phyloP scores from a whole-genome alignment of 306 rosid genomes.

The Canavalia ensiformis region DNA sequence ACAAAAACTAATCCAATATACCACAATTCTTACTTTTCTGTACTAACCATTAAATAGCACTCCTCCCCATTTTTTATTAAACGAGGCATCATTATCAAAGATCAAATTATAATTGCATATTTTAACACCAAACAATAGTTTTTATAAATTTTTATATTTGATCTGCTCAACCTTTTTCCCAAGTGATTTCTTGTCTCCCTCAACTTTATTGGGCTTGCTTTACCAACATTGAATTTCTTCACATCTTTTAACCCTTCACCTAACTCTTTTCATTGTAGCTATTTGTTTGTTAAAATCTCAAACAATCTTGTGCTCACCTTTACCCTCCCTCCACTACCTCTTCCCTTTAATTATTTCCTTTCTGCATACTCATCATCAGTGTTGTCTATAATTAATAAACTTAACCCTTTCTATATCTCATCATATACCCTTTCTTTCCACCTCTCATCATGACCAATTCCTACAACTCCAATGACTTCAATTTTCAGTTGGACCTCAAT shows the following conservation, averaged over 20 bases:
- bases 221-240: conserved; percentile 64
- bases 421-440: conserved; percentile 32
- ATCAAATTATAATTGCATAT: too few species aligned
- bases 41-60: too few species aligned
- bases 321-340: conserved; percentile 37
- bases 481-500: conserved; percentile 67
- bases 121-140: conserved; percentile 37
- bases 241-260: conserved; percentile 31
- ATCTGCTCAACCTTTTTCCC: conserved; percentile 37
- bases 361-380: neutral
- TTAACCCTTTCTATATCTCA: conserved; percentile 49
- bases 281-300: conserved; percentile 50
- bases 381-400: conserved; percentile 48
- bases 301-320: conserved; percentile 51
- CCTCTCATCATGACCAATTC: conserved; percentile 75
- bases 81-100: neutral
- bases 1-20: too few species aligned
- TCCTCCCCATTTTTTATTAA: neutral
- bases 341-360: conserved; percentile 43
- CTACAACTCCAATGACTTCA: conserved; percentile 59
- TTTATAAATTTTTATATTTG: neutral
- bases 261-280: conserved; percentile 49
- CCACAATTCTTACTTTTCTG: too few species aligned
- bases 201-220: conserved; percentile 58
- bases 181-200: conserved; percentile 78